Evolutionary conservation across 2,329 filamentous ascomycete species (phyloP), one percentile per base, ranked within the genome.

Genomic region (Calonectria honghensis): DNA sequence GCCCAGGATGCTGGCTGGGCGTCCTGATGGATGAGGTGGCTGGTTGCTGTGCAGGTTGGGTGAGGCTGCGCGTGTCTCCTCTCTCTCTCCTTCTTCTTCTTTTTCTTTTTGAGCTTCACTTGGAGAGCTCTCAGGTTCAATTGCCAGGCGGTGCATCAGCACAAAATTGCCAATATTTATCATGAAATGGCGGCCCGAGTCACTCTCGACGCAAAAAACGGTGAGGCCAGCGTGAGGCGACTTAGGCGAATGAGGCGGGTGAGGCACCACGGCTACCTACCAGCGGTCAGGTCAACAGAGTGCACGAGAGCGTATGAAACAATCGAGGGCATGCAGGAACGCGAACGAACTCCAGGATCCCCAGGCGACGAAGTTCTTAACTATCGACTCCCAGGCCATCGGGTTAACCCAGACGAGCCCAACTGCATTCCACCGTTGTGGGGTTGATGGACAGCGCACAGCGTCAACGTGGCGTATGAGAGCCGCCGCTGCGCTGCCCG

Each of bases 401-500:
- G 57, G 57, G 57, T 63, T 41, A 41, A 32, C 41, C 20, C 39
- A 65, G 24, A 48, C 39, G 64, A 57, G 32, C 45, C 65, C 65
- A 68, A 39, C 50, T 27, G 35, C 65, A 54, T 52, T 54, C 50
- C 50, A 54, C 32, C 31, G 65, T 35, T 24, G 65, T 52, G 65
- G 50, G 65, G 65, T 41, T 54, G 61, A 10, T 65, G 61, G 24
- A 65, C 61, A 65, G 61, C 57, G 57, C 61, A 65, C 61, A 65
- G 61, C 61, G 39, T 35, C 16, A 45, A 24, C 41, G 61, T 65
- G 41, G 61, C 61, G 61, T 65, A 65, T 65, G 39, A 65, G 41
- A 65, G 39, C 9, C 27, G n/a, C 20, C 57, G 57, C 57, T 65
- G 61, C 39, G 41, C 39, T 65, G 61, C 31, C 61, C 57, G 57